phyloP scores from a whole-genome alignment of 805 yeast genomes.

The Torulaspora microellipsoides region DNA sequence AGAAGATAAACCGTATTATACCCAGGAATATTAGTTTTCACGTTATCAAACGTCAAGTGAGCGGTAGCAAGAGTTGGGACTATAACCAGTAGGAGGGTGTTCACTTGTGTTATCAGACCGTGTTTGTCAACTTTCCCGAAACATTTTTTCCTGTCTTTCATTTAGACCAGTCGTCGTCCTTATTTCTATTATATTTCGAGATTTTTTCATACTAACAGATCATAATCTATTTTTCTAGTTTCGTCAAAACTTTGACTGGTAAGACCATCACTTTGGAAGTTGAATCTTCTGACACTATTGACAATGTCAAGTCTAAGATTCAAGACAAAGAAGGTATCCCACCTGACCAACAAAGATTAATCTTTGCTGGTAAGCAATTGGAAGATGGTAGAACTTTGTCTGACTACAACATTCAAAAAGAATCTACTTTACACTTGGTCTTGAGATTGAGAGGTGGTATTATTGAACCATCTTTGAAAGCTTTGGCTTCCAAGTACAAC shows the following conservation, averaged over 20 bases:
- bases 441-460: conserved; percentile 98
- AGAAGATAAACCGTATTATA: too few relatives aligned
- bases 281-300: conserved; percentile 98
- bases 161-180: too few relatives aligned
- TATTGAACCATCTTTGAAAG: conserved; percentile 99
- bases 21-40: too few relatives aligned
- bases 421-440: conserved; percentile 94
- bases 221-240: conserved; percentile 35
- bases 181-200: too few relatives aligned
- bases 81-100: too few relatives aligned
- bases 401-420: conserved; percentile 99
- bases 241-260: conserved; percentile 85
- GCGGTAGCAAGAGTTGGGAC: too few relatives aligned
- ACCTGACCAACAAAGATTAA: conserved; percentile 99
- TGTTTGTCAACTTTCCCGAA: too few relatives aligned
- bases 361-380: conserved; percentile 99
- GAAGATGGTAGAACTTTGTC: conserved; percentile 99
- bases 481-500: conserved; percentile 99
- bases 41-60: too few relatives aligned
- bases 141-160: too few relatives aligned
- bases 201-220: conserved; percentile 16
- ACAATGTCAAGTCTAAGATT: conserved; percentile 97
- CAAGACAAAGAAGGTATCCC: conserved; percentile 99
- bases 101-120: too few relatives aligned
- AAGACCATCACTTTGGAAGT: conserved; percentile 97